These are phyloP conservation scores for Xylaria digitata DNA, from an alignment of 2,329 filamentous ascomycete genomes.

Conservation along the genomic window DNA sequence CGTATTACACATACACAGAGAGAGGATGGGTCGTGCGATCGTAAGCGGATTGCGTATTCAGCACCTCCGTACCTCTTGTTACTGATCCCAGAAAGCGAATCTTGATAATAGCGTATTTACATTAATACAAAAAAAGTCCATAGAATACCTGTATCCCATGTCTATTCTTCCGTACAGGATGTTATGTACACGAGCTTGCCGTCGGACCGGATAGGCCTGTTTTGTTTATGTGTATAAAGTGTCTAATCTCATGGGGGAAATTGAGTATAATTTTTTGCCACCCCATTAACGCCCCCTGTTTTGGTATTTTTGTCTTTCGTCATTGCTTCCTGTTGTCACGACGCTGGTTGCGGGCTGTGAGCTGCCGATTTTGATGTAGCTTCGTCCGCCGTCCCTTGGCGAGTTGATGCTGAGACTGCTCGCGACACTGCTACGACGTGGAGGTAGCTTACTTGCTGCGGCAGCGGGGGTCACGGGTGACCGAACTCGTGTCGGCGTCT, in stretches of 20 bases:
- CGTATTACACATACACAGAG: not conserved
- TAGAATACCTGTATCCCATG: conserved; percentile 6
- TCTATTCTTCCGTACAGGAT: not conserved
- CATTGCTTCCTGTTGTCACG: conserved; percentile 50
- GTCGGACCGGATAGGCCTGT: not conserved
- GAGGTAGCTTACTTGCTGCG: conserved; percentile 33
- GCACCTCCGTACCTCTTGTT: not conserved
- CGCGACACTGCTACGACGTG: conserved; percentile 46
- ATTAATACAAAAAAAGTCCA: not conserved
- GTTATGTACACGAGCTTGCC: not conserved
- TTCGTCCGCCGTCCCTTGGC: conserved; percentile 49
- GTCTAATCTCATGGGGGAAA: conserved; percentile 1
- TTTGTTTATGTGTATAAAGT: conserved; percentile 13
- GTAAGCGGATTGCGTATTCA: not conserved
- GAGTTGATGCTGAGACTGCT: conserved; percentile 57
- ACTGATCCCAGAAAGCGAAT: not conserved
- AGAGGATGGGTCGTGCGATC: not conserved
- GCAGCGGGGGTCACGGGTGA: conserved; percentile 38
- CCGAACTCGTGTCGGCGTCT: conserved; percentile 12
- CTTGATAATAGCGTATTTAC: not conserved
- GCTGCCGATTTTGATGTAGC: conserved; percentile 56
- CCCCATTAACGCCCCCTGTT: not conserved
- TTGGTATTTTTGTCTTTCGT: conserved; percentile 38
- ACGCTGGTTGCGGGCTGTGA: conserved; percentile 53
- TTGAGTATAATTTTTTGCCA: not conserved